Base-by-base conservation (phyloP, 225 moss, liverwort and hornwort species). In the Marchantia polymorpha region DNA sequence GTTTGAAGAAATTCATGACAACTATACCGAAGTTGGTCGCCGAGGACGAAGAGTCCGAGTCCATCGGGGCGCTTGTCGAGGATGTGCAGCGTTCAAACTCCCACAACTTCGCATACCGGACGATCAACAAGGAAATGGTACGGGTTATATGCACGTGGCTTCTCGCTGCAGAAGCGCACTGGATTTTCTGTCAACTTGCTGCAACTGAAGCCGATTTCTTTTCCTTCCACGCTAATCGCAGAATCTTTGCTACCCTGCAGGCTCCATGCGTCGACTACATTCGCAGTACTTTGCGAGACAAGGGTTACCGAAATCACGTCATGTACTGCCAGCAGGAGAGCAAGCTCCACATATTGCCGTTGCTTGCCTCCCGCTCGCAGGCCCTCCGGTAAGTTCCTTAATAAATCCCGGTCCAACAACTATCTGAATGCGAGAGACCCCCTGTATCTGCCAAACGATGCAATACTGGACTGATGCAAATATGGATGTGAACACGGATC, bases 281-380 rank as follows among this genome's bases (percentile, higher is more conserved):
- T 80, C 88, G 91, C 12, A 84, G 86, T 73, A 82, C 85, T 60
- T 80, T 92, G 84, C 84, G 91, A 50, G 84, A 84, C 83, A 87
- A 91, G 15, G 92, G 92, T 11, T 82, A 91, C 80, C 80, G 91
- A 46, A 91, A 91, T 66, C 92, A 92, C 72, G 88, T 91, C 50
- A 90, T 92, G 83, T 92, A 91, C 68, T 91, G 91, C 65, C 89
- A 88, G 84, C 89, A 86, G 72, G 83, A 89, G 12, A 78, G 87
- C 27, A 91, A 88, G 61, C 87, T 92, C 79, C 91, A 92, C 81
- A 80, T 92, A 54, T 68, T 92, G 64, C 92, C 91, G 29, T 84
- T 92, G 65, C 79, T 90, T 47, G 92, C 92, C 48, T 92, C 91
- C 51, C 90, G 92, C 68, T 92, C 92, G 54, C 92, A 92, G 82